Evolutionary conservation across 176 grass and related monocot genomes (phyloP), one percentile per base, ranked within the genome.

Genomic region (Avena eriantha): DNA sequence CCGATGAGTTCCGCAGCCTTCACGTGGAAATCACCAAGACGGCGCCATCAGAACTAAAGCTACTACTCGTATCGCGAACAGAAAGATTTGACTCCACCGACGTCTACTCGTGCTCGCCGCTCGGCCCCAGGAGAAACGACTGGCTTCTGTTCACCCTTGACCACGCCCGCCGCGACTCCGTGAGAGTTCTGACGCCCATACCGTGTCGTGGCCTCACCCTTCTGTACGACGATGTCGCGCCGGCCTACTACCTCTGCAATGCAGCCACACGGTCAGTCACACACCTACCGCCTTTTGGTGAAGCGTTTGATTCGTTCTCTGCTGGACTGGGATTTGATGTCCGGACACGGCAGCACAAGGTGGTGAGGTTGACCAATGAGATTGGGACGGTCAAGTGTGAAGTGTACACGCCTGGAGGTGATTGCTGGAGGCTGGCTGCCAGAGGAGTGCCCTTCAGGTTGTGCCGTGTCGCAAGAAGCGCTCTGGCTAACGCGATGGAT

Each of bases 171-270:
- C 68, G 67, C 5, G 7, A 75, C 29, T 58, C 46, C 10, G 45
- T 72, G 66, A 39, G 24, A 7, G 9, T 59, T 19, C 56, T 58
- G 41, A 10, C 26, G 0, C 21, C 41, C 16, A 19, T 29, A 0
- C 24, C 68, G 0, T 74, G 78, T 4, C 54, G 8, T 2, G 78
- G 85, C 43, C 85, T 87, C 68, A 87, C 43, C 54, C 78, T 87
- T n/a, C 13, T 81, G 0, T 73, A 75, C 3, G 85, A 87, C 17
- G 67, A 21, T 14, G 29, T 87, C 1, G 41, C 7, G 4, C 77
- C 41, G 15, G 54, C 77, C 19, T 81, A 80, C 55, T 81, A 87
- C 21, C 53, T 87, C 4, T 61, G 29, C 84, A 87, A 87, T 31
- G 76, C 77, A 49, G 26, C 67, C 53, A 87, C 85, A 21, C 18